Conservation (phyloP, 371 early-diverging fungal species). For the Actinomortierella ambigua region DNA sequence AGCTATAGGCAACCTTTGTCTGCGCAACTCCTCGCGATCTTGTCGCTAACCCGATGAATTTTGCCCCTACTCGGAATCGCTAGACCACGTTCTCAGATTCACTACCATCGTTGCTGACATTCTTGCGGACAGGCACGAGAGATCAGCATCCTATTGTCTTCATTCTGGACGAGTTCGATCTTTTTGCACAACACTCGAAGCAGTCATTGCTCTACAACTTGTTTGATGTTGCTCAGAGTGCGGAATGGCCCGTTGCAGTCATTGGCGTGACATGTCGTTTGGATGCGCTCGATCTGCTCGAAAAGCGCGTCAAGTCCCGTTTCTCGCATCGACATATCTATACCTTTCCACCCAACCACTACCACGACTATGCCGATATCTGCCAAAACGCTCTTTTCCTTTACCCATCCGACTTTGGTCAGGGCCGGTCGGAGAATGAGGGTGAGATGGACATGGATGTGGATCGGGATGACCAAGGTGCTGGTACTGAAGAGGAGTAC, state of each 20-base stretch:
- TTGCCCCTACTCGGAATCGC: not conserved
- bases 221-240: conserved; percentile 88
- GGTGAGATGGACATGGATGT: not conserved
- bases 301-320: conserved; percentile 94
- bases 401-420: conserved; percentile 19
- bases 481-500: not conserved
- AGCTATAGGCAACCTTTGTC: not conserved
- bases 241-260: conserved; percentile 84
- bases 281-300: conserved; percentile 82
- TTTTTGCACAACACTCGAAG: conserved; percentile 87
- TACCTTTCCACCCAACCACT: conserved; percentile 60
- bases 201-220: conserved; percentile 92
- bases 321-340: conserved; percentile 89
- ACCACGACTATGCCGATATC: conserved; percentile 63
- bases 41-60: not conserved
- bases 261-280: conserved; percentile 85
- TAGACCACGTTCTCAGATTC: conserved; percentile 72
- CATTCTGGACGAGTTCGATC: conserved; percentile 89
- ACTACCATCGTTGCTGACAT: conserved; percentile 62
- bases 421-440: not conserved
- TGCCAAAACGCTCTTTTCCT: conserved; percentile 54
- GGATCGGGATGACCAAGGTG: conserved; percentile 3
- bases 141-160: conserved; percentile 76
- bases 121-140: conserved; percentile 63
- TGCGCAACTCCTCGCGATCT: not conserved